Base-by-base conservation (phyloP, 73 alveolate genomes). In the Paramecium sonneborni region DNA sequence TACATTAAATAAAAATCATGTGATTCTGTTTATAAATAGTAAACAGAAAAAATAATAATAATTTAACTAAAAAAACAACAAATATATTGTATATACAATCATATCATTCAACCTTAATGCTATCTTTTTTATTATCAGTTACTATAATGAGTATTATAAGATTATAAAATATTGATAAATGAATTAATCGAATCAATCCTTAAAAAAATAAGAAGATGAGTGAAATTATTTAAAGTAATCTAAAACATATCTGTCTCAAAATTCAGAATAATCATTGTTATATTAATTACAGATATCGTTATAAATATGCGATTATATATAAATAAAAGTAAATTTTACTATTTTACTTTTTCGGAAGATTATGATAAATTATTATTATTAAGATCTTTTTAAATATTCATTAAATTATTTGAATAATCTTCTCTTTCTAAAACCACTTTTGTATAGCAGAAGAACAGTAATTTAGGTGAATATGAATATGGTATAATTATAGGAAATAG, bases 131-230 rank as follows among this genome's bases (percentile, higher is more conserved):
- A 76, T 48, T 5, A 43, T 79, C 72, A 79, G 90, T 28, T 79
- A 79, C 55, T 18, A 79, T 79, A 79, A 46, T 46, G 90, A 79
- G 24, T 79, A 79, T 34, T 79, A 74, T 43, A 62, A 79, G 90
- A 43, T 12, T 14, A 8, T 7, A 79, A 5, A 43, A 79, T 23
- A 23, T 79, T 79, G 90, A 79, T 15, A 23, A 46, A 24, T 79
- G 90, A 76, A 79, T 79, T 18, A 79, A 79, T 46, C n/a, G n/a
- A n/a, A n/a, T n/a, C n/a, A n/a, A n/a, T 26, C 44, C 28, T 24
- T 41, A 20, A 3, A 79, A 23, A 62, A 41, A 2, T 41, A 76
- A 79, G 90, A 38, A 12, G 72, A 28, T 9, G 90, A 79, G 90
- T 4, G 41, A 79, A 23, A 44, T 24, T 1, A 41, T 44, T 39